phyloP scores from a whole-genome alignment of 805 yeast species.

The Suhomyces vadensis region DNA sequence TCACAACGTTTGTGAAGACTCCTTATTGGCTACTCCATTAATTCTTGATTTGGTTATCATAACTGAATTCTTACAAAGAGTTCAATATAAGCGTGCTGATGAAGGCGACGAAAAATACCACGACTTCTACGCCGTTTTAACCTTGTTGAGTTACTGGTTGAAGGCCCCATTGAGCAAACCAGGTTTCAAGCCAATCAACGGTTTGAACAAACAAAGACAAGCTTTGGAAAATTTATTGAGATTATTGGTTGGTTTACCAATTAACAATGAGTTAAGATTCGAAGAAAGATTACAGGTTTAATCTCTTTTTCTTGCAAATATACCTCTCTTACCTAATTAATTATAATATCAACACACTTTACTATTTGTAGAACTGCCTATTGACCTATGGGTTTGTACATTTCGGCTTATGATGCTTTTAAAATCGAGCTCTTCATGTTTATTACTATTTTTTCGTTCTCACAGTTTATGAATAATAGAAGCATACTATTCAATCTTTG shows the following conservation, averaged over 20 bases:
- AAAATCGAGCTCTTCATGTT: too few species aligned
- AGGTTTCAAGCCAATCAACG: conserved; percentile 87
- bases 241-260: conserved; percentile 85
- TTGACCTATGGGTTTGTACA: too few species aligned
- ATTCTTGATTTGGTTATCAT: conserved; percentile 88
- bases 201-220: conserved; percentile 90
- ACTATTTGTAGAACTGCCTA: too few species aligned
- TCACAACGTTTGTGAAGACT: conserved; percentile 96
- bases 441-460: too few species aligned
- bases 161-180: conserved; percentile 94
- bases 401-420: too few species aligned
- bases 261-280: conserved; percentile 87
- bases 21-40: conserved; percentile 90
- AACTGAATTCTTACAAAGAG: conserved; percentile 88
- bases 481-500: too few species aligned
- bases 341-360: too few species aligned
- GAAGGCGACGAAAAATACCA: conserved; percentile 51
- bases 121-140: conserved; percentile 77
- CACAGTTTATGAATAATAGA: too few species aligned
- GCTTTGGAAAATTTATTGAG: conserved; percentile 91
- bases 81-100: conserved; percentile 64
- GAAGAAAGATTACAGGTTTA: conserved; percentile 70
- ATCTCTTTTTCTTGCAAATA: neutral
- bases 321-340: too few species aligned
- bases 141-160: conserved; percentile 91